Evolutionary conservation across 805 yeast genomes (phyloP), one percentile per base, ranked within the genome.

Genomic region (Myxozyma melibiosi): DNA sequence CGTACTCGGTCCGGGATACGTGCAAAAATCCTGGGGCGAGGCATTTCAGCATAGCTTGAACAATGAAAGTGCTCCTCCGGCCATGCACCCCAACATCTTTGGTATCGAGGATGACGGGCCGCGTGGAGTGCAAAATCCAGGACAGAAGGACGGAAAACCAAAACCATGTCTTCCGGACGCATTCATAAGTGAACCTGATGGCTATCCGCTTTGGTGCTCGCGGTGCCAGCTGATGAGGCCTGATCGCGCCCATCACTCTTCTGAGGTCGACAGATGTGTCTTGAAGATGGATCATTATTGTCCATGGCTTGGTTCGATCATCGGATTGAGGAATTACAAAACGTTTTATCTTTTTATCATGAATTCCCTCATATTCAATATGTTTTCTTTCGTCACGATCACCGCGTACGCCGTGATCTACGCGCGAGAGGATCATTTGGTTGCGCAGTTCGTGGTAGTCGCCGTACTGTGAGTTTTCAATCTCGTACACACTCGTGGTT

Each of bases 261-360:
- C 80, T 2, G 76, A 79, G 47, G 50, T 73, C 51, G 78, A 77
- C 1, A 67, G 71, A 24, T 89, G 96, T 67, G 82, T 90, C 0
- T 83, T 88, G 0, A 76, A 79, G 55, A 86, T 88, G 76, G 61
- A 91, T 71, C 98, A 91, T 69, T 85, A 78, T 66, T 91, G 98
- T 68, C 67, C 82, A 0, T 90, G 89, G 85, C 71, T 92, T 0
- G 95, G 96, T 1, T 69, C 78, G 0, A 80, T 83, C 3, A 81
- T 91, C 42, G 97, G 96, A 0, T 79, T 80, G 57, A 69, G 73
- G 37, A 91, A 92, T 70, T 82, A 83, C 68, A 68, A 78, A 48
- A 71, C 76, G 28, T 90, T 90, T 65, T 50, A 84, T 2, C 83
- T 80, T 59, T 84, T 64, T 43, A 44, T 64, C 6, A 22, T 55